Percentiles rank a stretch among this genome's conserved stretches.
Conservation (phyloP, 768 basidiomycete genomes). For the Leucosporidium yakuticum region DNA sequence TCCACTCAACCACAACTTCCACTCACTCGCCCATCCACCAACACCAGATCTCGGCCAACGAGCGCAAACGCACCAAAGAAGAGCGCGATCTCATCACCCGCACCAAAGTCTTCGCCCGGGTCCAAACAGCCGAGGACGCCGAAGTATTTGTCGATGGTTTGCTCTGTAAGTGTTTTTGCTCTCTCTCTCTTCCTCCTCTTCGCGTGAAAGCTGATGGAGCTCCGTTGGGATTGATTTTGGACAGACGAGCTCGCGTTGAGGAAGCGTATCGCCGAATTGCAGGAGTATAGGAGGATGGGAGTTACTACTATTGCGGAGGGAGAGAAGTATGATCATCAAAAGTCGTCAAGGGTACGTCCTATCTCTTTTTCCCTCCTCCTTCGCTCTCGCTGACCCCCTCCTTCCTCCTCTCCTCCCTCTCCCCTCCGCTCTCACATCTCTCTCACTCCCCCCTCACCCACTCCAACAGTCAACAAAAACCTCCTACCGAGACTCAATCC, state of each 20-base stretch:
- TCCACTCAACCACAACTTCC: neutral
- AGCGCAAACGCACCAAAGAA: constrained; percentile 84
- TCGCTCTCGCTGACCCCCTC: neutral
- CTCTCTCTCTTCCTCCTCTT: neutral
- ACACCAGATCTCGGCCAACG: constrained; percentile 73
- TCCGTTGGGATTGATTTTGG: neutral
- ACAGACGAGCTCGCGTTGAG: constrained; percentile 81
- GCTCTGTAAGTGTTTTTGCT: constrained; percentile 58
- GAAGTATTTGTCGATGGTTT: constrained; percentile 82
- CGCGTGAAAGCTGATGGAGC: neutral
- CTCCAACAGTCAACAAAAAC: neutral
- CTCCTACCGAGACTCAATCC: constrained; percentile 8
- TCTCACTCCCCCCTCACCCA: neutral
- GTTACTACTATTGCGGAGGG: constrained; percentile 79
- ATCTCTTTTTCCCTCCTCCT: no score
- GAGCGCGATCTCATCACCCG: constrained; percentile 86
- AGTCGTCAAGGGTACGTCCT: constrained; percentile 63
- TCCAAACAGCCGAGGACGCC: constrained; percentile 87
- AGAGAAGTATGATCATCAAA: constrained; percentile 76
- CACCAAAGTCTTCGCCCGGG: constrained; percentile 78
- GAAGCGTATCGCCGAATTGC: constrained; percentile 82
- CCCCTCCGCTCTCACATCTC: neutral
- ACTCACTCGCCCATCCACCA: neutral
- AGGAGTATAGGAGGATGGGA: constrained; percentile 80
- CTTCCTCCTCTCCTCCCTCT: neutral